Base-by-base conservation (phyloP, 176 grass and related monocot species). In the Musa troglodytarum region DNA sequence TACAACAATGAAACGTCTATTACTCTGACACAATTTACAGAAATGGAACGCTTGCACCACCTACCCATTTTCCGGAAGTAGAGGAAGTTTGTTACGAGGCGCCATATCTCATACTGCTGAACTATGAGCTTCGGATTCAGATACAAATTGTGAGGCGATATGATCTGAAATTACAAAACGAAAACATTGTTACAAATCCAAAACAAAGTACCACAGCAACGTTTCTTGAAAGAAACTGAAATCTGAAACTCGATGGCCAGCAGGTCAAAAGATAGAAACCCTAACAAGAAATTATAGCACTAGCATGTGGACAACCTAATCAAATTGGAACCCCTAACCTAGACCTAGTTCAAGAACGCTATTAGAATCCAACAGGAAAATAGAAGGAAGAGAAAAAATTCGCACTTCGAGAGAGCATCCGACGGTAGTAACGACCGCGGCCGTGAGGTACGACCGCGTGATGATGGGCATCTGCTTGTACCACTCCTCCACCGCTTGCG, bases 391-490 rank as follows among this genome's bases (percentile, higher is more conserved):
- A 2, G 9, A 55, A 74, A 28, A 49, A 17, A 23, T 28, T 23
- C n/a, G 20, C 22, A 96, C 96, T 65, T 99, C 96, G 69, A 99
- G 96, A 74, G 96, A 86, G 86, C 96, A 99, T 50, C 91, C 96
- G 79, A 99, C 81, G 82, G 96, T 99, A 78, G 86, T 84, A 79
- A 95, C 74, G 49, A 99, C 91, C 28, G 96, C 88, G 76, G 96
- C 96, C 28, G 96, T 99, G 69, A 99, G 96, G 78, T 99, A 99
- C 51, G 91, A 99, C 54, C 96, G 96, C 63, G 96, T 99, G 88
- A 99, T 99, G 86, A 99, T 89, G 68, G 96, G 96, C 96, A 99
- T 99, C 90, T 99, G 90, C 88, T 90, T 90, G 86, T 99, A 99
- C 96, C 96, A 99, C 77, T 99, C 96, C 85, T 94, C 88, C 78